Evolutionary conservation across 108 stramenopile species (phyloP), one percentile per base, ranked within the genome.

Genomic region (Cylindrotheca closterium): DNA sequence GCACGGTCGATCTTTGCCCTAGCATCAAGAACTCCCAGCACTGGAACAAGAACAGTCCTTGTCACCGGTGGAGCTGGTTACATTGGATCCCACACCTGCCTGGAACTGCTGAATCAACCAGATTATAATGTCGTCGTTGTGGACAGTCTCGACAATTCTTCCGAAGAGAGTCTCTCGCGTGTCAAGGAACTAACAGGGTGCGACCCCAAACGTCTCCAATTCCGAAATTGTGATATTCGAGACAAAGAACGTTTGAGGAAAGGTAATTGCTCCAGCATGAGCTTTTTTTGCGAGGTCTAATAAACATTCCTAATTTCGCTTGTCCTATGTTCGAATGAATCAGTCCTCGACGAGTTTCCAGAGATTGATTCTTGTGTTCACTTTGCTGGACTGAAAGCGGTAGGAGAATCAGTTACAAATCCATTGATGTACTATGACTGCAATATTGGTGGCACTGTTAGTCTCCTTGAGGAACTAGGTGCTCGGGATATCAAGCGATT

Each of bases 361-460:
- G 72, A 80, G 15, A 93, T 97, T 62, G 70, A 85, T 67, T 87
- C 87, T 3, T 98, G 97, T 78, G 82, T 99, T 28, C 99, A 99
- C 65, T 99, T 99, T 79, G 99, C 99, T n/a, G 99, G 97, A 0
- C 79, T 99, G 32, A 99, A 99, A 74, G 98, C 96, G 0, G 96
- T 97, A 5, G 96, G 98, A 21, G 93, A 96, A 70, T 90, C 88
- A 1, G 85, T 90, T 0, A 54, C 88, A 0, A 83, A 91, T 45
- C 99, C 99, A 4, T 61, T 99, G n/a, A 61, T 63, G 30, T 99
- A 99, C 73, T 98, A 99, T 74, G 78, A 94, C 52, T 97, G 95
- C 75, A 99, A 99, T 75, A 75, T 99, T 60, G 92, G 92, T 19
- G 96, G 97, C 4, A 98, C 98, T 1, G 75, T 96, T 3, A 80